phyloP scores from a whole-genome alignment of 495 filamentous ascomycete species.

The Baudoinia panamericana region DNA sequence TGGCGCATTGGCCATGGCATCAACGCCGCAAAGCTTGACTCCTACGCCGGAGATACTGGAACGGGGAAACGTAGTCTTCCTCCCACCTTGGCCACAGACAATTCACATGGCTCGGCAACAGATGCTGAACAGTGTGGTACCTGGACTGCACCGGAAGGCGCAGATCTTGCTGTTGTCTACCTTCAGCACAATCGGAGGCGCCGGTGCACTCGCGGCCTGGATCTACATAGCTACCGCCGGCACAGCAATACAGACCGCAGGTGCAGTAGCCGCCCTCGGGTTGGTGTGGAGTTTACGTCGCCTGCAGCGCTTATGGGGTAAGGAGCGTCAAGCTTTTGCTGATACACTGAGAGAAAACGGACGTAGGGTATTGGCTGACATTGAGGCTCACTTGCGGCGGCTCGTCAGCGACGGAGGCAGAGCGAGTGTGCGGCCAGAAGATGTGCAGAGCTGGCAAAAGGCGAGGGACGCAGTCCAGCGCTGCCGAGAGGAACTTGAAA shows the following conservation, averaged over 20 bases:
- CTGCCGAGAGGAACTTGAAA: conserved; percentile 43
- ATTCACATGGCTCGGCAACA: conserved; percentile 44
- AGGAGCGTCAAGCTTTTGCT: conserved; percentile 56
- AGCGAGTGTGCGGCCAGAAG: conserved; percentile 26
- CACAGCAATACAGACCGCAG: conserved; percentile 55
- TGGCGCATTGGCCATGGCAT: background rate
- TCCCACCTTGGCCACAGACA: conserved; percentile 32
- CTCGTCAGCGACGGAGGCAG: conserved; percentile 41
- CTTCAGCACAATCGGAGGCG: conserved; percentile 49
- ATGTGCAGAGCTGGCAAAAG: conserved; percentile 27
- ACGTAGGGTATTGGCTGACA: conserved; percentile 52
- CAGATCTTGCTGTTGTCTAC: conserved; percentile 66
- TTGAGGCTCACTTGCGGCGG: conserved; percentile 49
- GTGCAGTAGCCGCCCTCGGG: conserved; percentile 67
- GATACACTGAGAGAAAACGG: conserved; percentile 69
- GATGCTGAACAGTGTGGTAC: conserved; percentile 51
- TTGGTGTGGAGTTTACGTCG: conserved; percentile 56
- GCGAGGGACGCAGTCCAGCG: conserved; percentile 31
- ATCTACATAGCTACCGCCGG: conserved; percentile 50
- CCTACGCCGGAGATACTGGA: conserved; percentile 6
- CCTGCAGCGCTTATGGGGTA: conserved; percentile 71
- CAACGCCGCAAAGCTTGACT: background rate
- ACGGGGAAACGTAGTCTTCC: conserved; percentile 10
- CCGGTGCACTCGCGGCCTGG: conserved; percentile 51
- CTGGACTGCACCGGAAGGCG: conserved; percentile 64